Evolutionary conservation across 176 grass and related monocot species (phyloP).

Genomic region (maize (Zea mays)): DNA sequence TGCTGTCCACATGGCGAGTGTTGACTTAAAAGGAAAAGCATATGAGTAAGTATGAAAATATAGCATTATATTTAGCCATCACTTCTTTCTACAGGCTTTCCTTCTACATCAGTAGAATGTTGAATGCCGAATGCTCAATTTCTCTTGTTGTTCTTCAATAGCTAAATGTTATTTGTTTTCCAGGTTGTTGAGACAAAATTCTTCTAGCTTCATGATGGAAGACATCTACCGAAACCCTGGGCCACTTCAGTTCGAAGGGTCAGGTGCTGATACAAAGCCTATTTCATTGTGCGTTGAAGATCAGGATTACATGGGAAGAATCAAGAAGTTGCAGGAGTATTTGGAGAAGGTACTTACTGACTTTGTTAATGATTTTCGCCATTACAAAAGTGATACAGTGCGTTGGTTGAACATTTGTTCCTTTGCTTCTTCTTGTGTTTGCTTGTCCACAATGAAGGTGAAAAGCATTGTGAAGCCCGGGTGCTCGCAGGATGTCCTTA

Average conservation of each 20-base stretch:
- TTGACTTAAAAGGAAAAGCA: conserved; percentile 95
- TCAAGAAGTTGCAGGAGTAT: conserved; percentile 93
- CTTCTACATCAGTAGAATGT: background rate
- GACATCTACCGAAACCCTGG: conserved; percentile 98
- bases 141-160: background rate
- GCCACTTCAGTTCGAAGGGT: conserved; percentile 82
- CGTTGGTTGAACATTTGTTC: background rate
- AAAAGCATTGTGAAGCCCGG: conserved; percentile 98
- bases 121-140: background rate
- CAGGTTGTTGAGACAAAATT: conserved; percentile 76
- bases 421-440: background rate
- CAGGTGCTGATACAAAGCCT: conserved; percentile 73
- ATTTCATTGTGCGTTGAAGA: conserved; percentile 90
- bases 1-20: conserved; percentile 83
- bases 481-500: conserved; percentile 92
- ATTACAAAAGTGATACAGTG: background rate
- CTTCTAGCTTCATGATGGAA: conserved; percentile 79
- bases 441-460: conserved; percentile 45
- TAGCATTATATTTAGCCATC: background rate
- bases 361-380: background rate
- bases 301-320: conserved; percentile 98
- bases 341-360: conserved; percentile 67
- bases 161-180: background rate
- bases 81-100: background rate
- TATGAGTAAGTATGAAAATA: conserved; percentile 68